These are phyloP conservation scores for Chiua virens DNA, from an alignment of 768 basidiomycete genomes.

Conservation along the genomic window DNA sequence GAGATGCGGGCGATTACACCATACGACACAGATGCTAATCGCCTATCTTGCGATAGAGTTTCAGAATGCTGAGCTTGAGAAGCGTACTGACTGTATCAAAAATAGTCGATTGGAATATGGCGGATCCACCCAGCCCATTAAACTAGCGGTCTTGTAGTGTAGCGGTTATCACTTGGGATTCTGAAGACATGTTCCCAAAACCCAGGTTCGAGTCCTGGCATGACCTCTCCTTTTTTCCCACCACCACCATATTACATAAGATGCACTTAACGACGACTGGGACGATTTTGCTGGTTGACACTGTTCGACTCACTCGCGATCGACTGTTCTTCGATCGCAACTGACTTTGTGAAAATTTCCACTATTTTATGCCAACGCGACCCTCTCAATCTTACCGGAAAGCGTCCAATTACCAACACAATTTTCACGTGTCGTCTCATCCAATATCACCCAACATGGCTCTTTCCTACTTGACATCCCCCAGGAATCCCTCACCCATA, in stretches of 20 bases:
- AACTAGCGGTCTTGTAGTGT: slow-evolving; percentile 31
- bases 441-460: slow-evolving; percentile 50
- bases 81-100: too few species aligned
- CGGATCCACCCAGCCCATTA: too few species aligned
- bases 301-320: slow-evolving; percentile 15
- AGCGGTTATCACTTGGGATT: slow-evolving; percentile 43
- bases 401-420: slow-evolving; percentile 32
- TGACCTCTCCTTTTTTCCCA: not conserved
- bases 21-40: too few species aligned
- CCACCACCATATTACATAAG: slow-evolving; percentile 7
- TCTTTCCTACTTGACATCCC: slow-evolving; percentile 56
- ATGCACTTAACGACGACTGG: not conserved
- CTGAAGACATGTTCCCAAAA: slow-evolving; percentile 32
- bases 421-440: slow-evolving; percentile 19
- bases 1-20: too few species aligned
- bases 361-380: slow-evolving; percentile 69
- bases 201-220: slow-evolving; percentile 35
- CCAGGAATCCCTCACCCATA: slow-evolving; percentile 69
- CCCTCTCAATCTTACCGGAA: slow-evolving; percentile 42
- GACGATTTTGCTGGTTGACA: not conserved
- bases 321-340: slow-evolving; percentile 26
- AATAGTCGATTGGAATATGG: too few species aligned
- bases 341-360: slow-evolving; percentile 8
- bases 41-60: too few species aligned
- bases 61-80: too few species aligned